These are phyloP conservation scores for Saccharomycopsis sp. DNA, from an alignment of 805 yeast genomes.

Conservation along the genomic window DNA sequence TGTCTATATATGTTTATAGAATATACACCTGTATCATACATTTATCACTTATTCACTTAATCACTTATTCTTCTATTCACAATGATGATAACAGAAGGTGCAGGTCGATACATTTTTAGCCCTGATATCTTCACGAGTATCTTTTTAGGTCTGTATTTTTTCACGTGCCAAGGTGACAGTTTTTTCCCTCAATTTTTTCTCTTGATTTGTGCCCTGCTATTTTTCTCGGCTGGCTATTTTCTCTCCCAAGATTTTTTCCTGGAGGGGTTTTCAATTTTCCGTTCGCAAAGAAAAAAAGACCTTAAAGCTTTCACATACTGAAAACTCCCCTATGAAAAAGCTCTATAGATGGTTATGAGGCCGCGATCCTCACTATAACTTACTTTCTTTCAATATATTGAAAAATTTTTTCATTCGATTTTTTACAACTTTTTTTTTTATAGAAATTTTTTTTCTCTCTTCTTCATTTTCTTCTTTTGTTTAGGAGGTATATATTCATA, in stretches of 20 bases:
- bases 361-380: neutral
- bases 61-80: too few relatives aligned
- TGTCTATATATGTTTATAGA: neutral
- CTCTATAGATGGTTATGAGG: neutral
- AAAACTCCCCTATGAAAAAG: neutral
- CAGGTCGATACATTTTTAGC: too few relatives aligned
- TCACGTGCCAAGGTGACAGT: too few relatives aligned
- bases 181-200: neutral
- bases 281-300: neutral
- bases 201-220: neutral
- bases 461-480: neutral
- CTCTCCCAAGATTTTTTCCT: too few relatives aligned
- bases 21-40: too few relatives aligned
- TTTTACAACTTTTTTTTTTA: neutral
- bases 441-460: neutral
- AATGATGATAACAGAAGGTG: too few relatives aligned
- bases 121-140: too few relatives aligned
- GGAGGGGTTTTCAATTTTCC: too few relatives aligned
- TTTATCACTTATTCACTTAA: too few relatives aligned
- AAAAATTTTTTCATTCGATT: neutral
- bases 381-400: neutral
- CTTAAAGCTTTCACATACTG: neutral
- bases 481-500: neutral
- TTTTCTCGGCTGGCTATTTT: neutral
- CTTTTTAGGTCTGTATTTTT: too few relatives aligned